phyloP scores from a whole-genome alignment of 352 stramenopile species.

The Hyaloperonospora arabidopsidis region DNA sequence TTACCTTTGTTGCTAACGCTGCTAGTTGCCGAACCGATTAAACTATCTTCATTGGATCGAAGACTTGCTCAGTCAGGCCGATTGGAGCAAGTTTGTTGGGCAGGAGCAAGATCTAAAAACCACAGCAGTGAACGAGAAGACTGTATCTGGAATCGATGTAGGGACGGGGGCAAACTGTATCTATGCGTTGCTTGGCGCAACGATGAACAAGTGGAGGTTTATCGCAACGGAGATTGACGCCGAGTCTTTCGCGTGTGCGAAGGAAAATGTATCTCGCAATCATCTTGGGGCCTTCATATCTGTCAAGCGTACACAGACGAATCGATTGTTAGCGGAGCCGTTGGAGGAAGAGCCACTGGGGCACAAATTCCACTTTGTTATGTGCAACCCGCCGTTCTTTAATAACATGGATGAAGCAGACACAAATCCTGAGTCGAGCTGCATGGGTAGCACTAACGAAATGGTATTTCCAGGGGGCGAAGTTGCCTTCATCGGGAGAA shows the following conservation, averaged over 20 bases:
- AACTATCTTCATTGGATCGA: slow-evolving; percentile 97
- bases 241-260: slow-evolving; percentile 70
- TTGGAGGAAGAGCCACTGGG: slow-evolving; percentile 21
- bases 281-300: slow-evolving; percentile 54
- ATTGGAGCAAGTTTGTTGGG: slow-evolving; percentile 23
- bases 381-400: slow-evolving; percentile 97
- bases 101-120: slow-evolving; percentile 6
- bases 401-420: slow-evolving; percentile 68
- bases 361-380: slow-evolving; percentile 83
- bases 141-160: slow-evolving; percentile 88
- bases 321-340: slow-evolving; percentile 42
- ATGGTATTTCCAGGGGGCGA: slow-evolving; percentile 90
- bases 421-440: slow-evolving; percentile 63
- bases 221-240: slow-evolving; percentile 92
- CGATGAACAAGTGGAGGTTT: slow-evolving; percentile 87
- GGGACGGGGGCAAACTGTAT: slow-evolving; percentile 93
- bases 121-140: not conserved
- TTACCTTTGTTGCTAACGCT: slow-evolving; percentile 7
- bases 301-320: slow-evolving; percentile 39
- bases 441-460: slow-evolving; percentile 66
- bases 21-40: slow-evolving; percentile 76
- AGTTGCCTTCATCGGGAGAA: slow-evolving; percentile 88
- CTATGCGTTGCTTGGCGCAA: slow-evolving; percentile 89
- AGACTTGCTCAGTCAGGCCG: slow-evolving; percentile 70
- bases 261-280: slow-evolving; percentile 87